Evolutionary conservation across 352 stramenopile species (phyloP).

Genomic region (Hyaloperonospora brassicae): DNA sequence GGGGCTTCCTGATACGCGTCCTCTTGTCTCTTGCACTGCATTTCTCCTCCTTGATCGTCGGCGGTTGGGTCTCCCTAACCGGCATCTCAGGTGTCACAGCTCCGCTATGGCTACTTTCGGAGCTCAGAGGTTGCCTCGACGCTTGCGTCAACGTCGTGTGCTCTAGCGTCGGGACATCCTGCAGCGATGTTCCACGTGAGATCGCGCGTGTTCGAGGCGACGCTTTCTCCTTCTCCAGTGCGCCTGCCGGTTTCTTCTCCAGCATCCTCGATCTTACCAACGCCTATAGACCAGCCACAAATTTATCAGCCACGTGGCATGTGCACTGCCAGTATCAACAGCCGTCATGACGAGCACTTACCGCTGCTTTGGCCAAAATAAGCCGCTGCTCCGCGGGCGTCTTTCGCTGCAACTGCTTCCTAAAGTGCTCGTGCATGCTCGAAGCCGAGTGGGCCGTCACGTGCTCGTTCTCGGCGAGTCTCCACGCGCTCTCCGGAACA

Average conservation of each 20-base stretch:
- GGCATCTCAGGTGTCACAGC: background rate
- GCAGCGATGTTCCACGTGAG: slow-evolving; percentile 2
- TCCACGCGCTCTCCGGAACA: slow-evolving; percentile 18
- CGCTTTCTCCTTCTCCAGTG: slow-evolving; percentile 3
- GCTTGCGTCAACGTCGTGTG: background rate
- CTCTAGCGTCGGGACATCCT: background rate
- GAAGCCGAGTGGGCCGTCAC: slow-evolving; percentile 29
- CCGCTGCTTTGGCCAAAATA: slow-evolving; percentile 25
- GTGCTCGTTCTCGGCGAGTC: slow-evolving; percentile 8
- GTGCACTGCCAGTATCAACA: background rate
- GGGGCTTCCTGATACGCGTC: slow-evolving; percentile 6
- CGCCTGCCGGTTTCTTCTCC: slow-evolving; percentile 4
- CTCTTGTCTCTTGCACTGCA: background rate
- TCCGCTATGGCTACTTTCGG: background rate
- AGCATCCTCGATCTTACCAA: slow-evolving; percentile 2
- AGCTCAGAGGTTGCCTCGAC: background rate
- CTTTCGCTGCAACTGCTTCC: slow-evolving; percentile 34
- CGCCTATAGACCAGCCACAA: slow-evolving; percentile 1
- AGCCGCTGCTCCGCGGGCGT: slow-evolving; percentile 30
- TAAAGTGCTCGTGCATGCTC: slow-evolving; percentile 55
- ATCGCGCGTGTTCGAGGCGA: background rate
- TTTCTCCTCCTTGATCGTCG: slow-evolving; percentile 3
- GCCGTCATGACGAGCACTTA: slow-evolving; percentile 2
- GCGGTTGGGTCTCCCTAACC: slow-evolving; percentile 1
- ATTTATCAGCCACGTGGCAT: background rate